Evolutionary conservation across 352 stramenopile genomes (phyloP).

Genomic region (Thalassiosira delicatula): DNA sequence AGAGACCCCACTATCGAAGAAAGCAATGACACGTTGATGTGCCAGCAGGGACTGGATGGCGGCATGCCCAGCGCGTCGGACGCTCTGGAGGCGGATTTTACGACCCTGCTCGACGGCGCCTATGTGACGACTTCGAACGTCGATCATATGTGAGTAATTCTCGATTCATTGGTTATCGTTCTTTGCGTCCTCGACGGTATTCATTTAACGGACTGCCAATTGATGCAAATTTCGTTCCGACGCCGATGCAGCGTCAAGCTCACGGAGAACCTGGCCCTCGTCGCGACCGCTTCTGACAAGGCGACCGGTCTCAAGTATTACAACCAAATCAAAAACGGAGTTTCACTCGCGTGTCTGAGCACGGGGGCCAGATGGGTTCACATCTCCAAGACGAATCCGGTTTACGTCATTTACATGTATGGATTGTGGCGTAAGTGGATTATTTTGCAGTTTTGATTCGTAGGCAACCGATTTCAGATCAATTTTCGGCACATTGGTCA

Average conservation of each 20-base stretch:
- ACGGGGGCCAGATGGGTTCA: constrained; percentile 21
- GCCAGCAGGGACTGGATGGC: constrained; percentile 14
- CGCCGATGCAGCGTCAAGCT: background rate
- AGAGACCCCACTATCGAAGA: background rate
- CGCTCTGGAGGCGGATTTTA: constrained; percentile 5
- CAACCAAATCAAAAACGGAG: constrained; percentile 23
- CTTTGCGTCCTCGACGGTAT: background rate
- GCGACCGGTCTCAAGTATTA: constrained; percentile 21
- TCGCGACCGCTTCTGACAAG: background rate
- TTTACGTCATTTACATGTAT: constrained; percentile 67
- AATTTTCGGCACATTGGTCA: no score
- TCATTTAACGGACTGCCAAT: background rate
- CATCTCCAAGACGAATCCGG: constrained; percentile 50
- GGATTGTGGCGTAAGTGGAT: constrained; percentile 49
- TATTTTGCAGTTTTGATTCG: no score
- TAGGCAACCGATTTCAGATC: no score
- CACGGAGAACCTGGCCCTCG: background rate
- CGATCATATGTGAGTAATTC: constrained; percentile 61
- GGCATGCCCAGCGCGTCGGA: constrained; percentile 1
- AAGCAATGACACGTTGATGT: background rate
- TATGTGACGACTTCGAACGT: constrained; percentile 57
- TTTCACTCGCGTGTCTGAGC: constrained; percentile 56
- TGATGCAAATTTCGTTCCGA: background rate
- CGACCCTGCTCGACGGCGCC: constrained; percentile 16
- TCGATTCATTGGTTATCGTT: background rate